These are phyloP conservation scores for Chlorella sp. DNA, from an alignment of 139 green algal genomes.

Conservation along the genomic window DNA sequence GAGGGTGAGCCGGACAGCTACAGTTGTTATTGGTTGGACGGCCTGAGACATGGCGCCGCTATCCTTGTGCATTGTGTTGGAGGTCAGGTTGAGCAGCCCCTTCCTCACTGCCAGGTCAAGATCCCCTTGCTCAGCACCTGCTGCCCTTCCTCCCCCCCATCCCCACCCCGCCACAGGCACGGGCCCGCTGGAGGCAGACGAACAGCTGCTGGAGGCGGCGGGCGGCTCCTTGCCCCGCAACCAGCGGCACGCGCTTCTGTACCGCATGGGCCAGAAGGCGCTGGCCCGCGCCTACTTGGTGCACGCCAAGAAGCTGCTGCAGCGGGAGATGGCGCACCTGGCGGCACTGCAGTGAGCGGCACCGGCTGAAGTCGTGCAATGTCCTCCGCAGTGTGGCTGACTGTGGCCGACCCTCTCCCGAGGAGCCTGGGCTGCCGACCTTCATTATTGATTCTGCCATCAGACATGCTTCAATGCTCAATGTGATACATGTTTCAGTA, in stretches of 20 bases:
- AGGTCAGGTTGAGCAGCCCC: no score
- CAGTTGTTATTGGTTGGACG: no score
- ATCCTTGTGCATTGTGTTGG: no score
- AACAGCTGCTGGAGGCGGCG: slow-evolving; percentile 55
- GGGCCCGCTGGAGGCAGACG: slow-evolving; percentile 62
- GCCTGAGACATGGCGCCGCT: no score
- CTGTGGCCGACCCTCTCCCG: no score
- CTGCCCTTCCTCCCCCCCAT: neutral
- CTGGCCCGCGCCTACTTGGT: slow-evolving; percentile 70
- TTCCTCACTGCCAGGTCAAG: no score
- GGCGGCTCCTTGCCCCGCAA: slow-evolving; percentile 21
- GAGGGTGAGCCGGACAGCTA: slow-evolving; percentile 13
- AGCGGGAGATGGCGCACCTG: slow-evolving; percentile 60
- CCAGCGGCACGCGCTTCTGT: slow-evolving; percentile 65
- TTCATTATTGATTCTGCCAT: no score
- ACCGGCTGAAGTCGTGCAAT: neutral
- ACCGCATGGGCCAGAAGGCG: slow-evolving; percentile 81
- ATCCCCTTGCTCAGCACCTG: neutral
- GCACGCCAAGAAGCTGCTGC: slow-evolving; percentile 55
- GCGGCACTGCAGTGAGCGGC: neutral
- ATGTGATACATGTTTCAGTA: no score
- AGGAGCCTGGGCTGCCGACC: no score
- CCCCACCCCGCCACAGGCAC: slow-evolving; percentile 60
- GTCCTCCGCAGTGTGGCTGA: no score
- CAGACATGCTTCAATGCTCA: no score